Evolutionary conservation across 495 filamentous ascomycete genomes (phyloP).

Genomic region (Aspergillus diversus): DNA sequence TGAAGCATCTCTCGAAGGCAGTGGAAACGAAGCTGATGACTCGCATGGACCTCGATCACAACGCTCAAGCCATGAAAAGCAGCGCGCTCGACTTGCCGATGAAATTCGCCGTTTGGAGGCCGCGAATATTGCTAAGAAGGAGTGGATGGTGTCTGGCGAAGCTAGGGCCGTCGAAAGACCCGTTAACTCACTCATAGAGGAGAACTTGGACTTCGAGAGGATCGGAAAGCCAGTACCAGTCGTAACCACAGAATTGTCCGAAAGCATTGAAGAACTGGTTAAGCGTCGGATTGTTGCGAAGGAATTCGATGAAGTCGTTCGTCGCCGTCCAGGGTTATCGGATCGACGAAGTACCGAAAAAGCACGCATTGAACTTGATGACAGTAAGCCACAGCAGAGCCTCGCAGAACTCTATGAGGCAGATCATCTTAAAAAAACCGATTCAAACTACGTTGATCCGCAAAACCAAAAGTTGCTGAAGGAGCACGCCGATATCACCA

Average conservation of each 20-base stretch:
- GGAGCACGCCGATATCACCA: slow-evolving; percentile 83
- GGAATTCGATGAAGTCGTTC: slow-evolving; percentile 91
- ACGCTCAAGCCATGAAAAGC: slow-evolving; percentile 82
- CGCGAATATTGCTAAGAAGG: slow-evolving; percentile 84
- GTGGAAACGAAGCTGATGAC: slow-evolving; percentile 44
- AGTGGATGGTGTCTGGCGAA: slow-evolving; percentile 91
- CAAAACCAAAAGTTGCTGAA: slow-evolving; percentile 78
- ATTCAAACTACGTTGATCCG: slow-evolving; percentile 78
- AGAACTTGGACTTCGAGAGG: slow-evolving; percentile 94
- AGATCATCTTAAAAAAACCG: slow-evolving; percentile 77
- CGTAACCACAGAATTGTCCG: slow-evolving; percentile 89
- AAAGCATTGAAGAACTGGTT: slow-evolving; percentile 91
- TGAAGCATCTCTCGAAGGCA: slow-evolving; percentile 56
- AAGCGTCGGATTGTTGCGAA: slow-evolving; percentile 89
- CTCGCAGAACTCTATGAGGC: slow-evolving; percentile 94
- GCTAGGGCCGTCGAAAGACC: slow-evolving; percentile 81
- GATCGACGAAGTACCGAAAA: slow-evolving; percentile 58
- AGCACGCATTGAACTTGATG: slow-evolving; percentile 77
- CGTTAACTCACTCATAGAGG: slow-evolving; percentile 87
- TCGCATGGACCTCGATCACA: slow-evolving; percentile 52
- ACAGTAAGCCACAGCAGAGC: slow-evolving; percentile 81
- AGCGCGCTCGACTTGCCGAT: slow-evolving; percentile 79
- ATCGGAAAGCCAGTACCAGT: slow-evolving; percentile 95
- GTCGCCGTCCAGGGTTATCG: slow-evolving; percentile 70
- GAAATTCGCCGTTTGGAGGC: slow-evolving; percentile 91